These are phyloP conservation scores for Fraxinus pennsylvanica DNA, from an alignment of 257 asterid genomes.

Conservation along the genomic window DNA sequence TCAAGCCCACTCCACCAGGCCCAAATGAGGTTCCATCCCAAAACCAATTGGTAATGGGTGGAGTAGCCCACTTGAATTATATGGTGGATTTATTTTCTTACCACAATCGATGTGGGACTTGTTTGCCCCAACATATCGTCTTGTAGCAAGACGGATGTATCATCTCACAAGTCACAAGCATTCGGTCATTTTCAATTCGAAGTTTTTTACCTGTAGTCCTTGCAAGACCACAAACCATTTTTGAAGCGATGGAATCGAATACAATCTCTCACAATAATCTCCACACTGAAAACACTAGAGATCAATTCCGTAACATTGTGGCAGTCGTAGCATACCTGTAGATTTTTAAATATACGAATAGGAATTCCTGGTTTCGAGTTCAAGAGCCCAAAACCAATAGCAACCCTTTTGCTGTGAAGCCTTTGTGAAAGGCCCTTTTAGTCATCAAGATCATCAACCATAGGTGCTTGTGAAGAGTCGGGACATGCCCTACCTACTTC, in stretches of 20 bases:
- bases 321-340: conserved; percentile 66
- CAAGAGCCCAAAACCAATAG: conserved; percentile 64
- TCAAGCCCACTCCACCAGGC: no score
- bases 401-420: conserved; percentile 75
- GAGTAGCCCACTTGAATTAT: no score
- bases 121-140: no score
- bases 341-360: conserved; percentile 65
- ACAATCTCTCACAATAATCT: conserved; percentile 76
- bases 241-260: conserved; percentile 66
- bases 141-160: no score
- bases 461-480: conserved; percentile 53
- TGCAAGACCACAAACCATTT: conserved; percentile 70
- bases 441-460: conserved; percentile 49
- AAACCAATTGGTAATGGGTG: no score
- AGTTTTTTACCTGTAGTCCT: conserved; percentile 56
- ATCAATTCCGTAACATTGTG: conserved; percentile 54
- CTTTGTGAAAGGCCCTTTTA: conserved; percentile 50
- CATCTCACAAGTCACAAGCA: not conserved
- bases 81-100: no score
- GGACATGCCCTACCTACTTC: conserved; percentile 49
- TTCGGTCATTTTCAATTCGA: not conserved
- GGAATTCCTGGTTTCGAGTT: conserved; percentile 51
- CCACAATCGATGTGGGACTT: no score
- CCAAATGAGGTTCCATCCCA: no score
- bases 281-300: conserved; percentile 46